Evolutionary conservation across 2,329 filamentous ascomycete genomes (phyloP), one percentile per base, ranked within the genome.

Genomic region (Cercospora sp.): DNA sequence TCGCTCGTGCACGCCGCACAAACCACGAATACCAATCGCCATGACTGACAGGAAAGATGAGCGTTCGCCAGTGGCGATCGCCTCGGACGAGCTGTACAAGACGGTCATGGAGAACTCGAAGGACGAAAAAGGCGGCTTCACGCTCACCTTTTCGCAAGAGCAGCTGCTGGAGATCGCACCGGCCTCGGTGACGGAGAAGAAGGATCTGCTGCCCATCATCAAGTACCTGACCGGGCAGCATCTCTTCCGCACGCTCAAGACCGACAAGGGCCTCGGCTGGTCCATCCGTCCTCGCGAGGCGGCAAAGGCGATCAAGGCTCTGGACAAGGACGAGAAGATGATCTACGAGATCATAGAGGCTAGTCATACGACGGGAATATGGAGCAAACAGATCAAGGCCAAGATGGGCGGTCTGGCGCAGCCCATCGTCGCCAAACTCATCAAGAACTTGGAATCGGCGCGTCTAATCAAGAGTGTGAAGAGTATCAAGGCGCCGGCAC

Each of bases 281-380:
- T 71, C 61, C 60, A 67, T 68, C 6, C 69, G 74, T 49, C 76
- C 75, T 18, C 69, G 71, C 7, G 70, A 70, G 37, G 71, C 71
- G 3, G 73, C 74, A 2, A 59, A 66, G 55, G 81, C 81, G 63
- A 75, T 84, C 67, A 75, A 76, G 24, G 81, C 80, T 65, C 81
- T 89, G 66, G 85, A 79, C 68, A 79, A 88, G 69, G 88, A 94
- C 76, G 94, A 98, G 80, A 87, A 89, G 77, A 86, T 97, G 77
- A 91, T 98, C 28, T 98, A 96, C 85, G 88, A 89, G 72, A 88
- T 92, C 74, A 94, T 99, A 77, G 94, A 98, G 81, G 90, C 92
- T 74, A 90, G 91, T 32, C 92, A 91, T 71, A 87, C 88, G 72
- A 91, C 93, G 75, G 95, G 94, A 69, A 92, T 97, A 76, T 99